phyloP scores from a whole-genome alignment of 169 alveolate species.

The Eimeria brunetti region DNA sequence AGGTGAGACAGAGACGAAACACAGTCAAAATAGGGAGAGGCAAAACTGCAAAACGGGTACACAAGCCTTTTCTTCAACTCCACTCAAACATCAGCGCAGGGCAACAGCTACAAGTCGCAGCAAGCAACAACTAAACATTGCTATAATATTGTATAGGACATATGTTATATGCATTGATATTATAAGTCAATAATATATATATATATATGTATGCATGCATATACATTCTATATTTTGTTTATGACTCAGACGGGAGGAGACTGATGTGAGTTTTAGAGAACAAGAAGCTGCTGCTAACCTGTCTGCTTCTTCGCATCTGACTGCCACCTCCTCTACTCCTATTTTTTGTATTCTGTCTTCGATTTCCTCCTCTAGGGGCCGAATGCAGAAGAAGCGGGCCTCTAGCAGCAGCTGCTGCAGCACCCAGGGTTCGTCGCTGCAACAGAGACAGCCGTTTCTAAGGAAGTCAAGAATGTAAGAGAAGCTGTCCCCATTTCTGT shows the following conservation, averaged over 20 bases:
- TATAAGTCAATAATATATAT: too few species aligned
- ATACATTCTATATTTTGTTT: too few species aligned
- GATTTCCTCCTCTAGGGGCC: conserved; percentile 41
- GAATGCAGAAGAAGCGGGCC: conserved; percentile 62
- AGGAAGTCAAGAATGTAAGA: conserved; percentile 62
- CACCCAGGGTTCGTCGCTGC: conserved; percentile 51
- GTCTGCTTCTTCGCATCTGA: conserved; percentile 28
- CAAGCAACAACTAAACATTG: neutral
- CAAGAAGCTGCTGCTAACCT: neutral
- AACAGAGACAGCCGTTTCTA: conserved; percentile 55
- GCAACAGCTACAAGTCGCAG: neutral
- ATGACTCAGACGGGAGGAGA: neutral
- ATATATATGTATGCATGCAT: too few species aligned
- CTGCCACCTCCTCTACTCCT: neutral
- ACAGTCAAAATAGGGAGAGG: too few species aligned
- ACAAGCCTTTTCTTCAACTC: neutral
- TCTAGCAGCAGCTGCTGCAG: conserved; percentile 75
- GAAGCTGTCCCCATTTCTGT: conserved; percentile 71
- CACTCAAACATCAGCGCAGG: neutral
- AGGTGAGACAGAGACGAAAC: too few species aligned
- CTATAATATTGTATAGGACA: too few species aligned
- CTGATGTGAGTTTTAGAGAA: neutral
- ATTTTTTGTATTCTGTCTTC: neutral
- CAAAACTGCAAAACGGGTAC: neutral
- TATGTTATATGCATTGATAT: too few species aligned